Percentiles rank a stretch among this genome's conserved stretches.
These are phyloP conservation scores for Amyloporia xantha DNA, from an alignment of 768 basidiomycete genomes.

Conservation along the genomic window DNA sequence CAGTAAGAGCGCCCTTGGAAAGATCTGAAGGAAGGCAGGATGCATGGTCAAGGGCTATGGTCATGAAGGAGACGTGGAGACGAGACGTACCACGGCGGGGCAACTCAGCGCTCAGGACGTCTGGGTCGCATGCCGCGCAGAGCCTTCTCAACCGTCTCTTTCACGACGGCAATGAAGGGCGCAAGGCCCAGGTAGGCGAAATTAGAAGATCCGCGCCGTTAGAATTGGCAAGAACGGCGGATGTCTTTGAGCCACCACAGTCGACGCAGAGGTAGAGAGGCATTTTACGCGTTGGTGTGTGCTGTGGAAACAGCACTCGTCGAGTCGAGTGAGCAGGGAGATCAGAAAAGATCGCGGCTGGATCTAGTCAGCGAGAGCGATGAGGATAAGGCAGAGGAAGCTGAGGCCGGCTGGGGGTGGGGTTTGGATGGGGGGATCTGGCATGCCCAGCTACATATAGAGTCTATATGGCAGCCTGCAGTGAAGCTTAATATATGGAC, in stretches of 20 bases:
- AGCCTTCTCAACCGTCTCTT: slow-evolving; percentile 45
- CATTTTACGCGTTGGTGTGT: too few species aligned
- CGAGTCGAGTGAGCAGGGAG: too few species aligned
- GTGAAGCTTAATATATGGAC: too few species aligned
- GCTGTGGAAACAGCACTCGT: too few species aligned
- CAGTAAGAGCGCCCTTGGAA: too few species aligned
- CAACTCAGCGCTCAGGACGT: slow-evolving; percentile 30
- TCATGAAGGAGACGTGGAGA: too few species aligned
- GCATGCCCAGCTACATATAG: background rate
- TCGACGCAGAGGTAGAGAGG: slow-evolving; percentile 72
- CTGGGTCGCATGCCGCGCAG: slow-evolving; percentile 39
- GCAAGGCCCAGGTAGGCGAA: slow-evolving; percentile 68
- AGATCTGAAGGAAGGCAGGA: too few species aligned
- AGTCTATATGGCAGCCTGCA: background rate
- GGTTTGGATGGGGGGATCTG: background rate
- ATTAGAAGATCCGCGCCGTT: slow-evolving; percentile 79
- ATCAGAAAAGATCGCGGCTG: too few species aligned
- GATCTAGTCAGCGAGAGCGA: too few species aligned
- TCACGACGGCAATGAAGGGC: slow-evolving; percentile 52
- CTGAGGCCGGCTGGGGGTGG: background rate
- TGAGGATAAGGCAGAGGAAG: too few species aligned
- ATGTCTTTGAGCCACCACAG: slow-evolving; percentile 87
- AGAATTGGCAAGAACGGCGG: slow-evolving; percentile 57
- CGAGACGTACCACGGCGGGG: slow-evolving; percentile 17
- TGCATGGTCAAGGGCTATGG: too few species aligned